A percentile compares a stretch with the other conserved stretches of the same genome.
These are phyloP conservation scores for Pestalotiopsis sp. DNA, from an alignment of 2,329 filamentous ascomycete species.

Conservation along the genomic window DNA sequence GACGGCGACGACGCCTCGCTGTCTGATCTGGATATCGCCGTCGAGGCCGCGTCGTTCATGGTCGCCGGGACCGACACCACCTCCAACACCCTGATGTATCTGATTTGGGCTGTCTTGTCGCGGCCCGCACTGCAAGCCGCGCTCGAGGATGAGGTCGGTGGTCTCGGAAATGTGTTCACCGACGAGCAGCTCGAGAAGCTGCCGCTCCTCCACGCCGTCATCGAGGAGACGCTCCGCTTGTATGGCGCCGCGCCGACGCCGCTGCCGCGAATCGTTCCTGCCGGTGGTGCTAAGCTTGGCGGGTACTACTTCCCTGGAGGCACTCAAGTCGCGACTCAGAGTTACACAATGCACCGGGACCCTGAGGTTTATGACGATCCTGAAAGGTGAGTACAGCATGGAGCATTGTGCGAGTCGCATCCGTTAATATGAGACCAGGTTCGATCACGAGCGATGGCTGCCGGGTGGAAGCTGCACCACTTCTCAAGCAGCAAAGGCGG, in stretches of 20 bases:
- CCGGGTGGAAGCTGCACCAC: background rate
- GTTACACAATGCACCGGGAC: background rate
- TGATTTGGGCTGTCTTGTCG: slow-evolving; percentile 42
- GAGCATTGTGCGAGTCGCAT: too few species aligned
- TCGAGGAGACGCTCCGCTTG: background rate
- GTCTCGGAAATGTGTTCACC: background rate
- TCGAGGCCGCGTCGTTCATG: slow-evolving; percentile 46
- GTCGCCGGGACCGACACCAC: slow-evolving; percentile 57
- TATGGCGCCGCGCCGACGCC: background rate
- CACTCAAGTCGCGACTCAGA: background rate
- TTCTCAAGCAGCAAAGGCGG: background rate
- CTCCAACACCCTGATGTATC: slow-evolving; percentile 49
- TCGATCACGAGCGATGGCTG: background rate
- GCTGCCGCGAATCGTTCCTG: background rate
- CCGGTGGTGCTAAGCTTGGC: background rate
- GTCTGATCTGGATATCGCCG: background rate
- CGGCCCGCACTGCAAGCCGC: slow-evolving; percentile 27
- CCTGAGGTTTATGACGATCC: background rate
- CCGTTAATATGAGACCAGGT: background rate
- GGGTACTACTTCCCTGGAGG: background rate
- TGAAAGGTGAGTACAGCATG: background rate
- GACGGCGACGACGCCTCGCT: background rate
- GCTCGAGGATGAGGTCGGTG: background rate
- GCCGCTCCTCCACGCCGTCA: background rate
- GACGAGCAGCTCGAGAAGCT: background rate